Percentiles rank a stretch among this genome's conserved stretches.
Conservation (phyloP, 2,329 filamentous ascomycete species). For the Kalmusia sp. region DNA sequence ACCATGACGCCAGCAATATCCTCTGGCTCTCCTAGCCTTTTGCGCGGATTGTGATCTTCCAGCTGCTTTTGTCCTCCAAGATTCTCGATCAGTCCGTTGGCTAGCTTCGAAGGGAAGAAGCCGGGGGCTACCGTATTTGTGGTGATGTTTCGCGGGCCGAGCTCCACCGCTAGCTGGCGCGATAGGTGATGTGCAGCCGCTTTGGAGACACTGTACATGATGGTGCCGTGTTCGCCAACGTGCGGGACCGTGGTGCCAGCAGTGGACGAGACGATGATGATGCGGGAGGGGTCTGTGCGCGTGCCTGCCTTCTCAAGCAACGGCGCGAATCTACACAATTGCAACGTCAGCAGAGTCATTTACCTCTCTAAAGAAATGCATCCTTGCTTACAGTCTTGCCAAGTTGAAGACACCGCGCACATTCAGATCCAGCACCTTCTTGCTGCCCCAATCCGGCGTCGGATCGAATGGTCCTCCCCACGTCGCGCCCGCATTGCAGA, state of each 20-base stretch:
- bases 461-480: slow-evolving; percentile 49
- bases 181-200: slow-evolving; percentile 48
- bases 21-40: slow-evolving; percentile 41
- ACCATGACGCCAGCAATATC: slow-evolving; percentile 49
- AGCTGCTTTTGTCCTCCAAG: slow-evolving; percentile 52
- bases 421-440: slow-evolving; percentile 49
- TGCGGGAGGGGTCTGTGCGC: slow-evolving; percentile 42
- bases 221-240: slow-evolving; percentile 47
- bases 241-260: slow-evolving; percentile 47
- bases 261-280: slow-evolving; percentile 47
- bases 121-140: slow-evolving; percentile 49
- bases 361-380: not conserved
- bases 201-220: slow-evolving; percentile 51
- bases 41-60: slow-evolving; percentile 38
- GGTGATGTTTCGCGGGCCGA: slow-evolving; percentile 48
- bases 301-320: slow-evolving; percentile 44
- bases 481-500: slow-evolving; percentile 49
- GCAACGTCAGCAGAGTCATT: slow-evolving; percentile 8
- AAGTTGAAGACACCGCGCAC: slow-evolving; percentile 50
- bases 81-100: slow-evolving; percentile 46
- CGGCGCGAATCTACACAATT: slow-evolving; percentile 38
- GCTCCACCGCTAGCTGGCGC: slow-evolving; percentile 48
- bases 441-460: slow-evolving; percentile 43
- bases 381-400: slow-evolving; percentile 42
- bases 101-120: slow-evolving; percentile 48